These are phyloP conservation scores for Pythium biforme DNA, from an alignment of 352 stramenopile species.

Conservation along the genomic window DNA sequence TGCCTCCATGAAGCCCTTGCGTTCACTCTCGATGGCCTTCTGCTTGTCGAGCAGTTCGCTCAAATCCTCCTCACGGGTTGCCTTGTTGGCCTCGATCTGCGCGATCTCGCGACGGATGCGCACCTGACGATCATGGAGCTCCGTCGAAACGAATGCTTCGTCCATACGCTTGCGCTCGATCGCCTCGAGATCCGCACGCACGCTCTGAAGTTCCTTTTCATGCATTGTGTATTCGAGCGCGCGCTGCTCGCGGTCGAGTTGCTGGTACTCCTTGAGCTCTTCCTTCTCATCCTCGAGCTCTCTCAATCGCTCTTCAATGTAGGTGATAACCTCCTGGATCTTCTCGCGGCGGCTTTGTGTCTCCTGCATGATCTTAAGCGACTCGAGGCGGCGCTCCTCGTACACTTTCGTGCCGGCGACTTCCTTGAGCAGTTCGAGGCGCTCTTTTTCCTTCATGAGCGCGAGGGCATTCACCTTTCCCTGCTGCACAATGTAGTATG, in stretches of 20 bases:
- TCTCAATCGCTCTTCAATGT: conserved; percentile 92
- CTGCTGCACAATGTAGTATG: conserved; percentile 99
- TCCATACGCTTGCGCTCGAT: conserved; percentile 68
- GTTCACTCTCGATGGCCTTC: conserved; percentile 62
- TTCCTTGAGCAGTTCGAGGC: conserved; percentile 98
- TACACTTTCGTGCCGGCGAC: conserved; percentile 99
- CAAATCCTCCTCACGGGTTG: conserved; percentile 51
- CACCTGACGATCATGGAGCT: conserved; percentile 73
- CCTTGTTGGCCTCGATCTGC: conserved; percentile 44
- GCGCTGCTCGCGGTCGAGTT: conserved; percentile 93
- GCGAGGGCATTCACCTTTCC: conserved; percentile 98
- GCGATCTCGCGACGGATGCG: conserved; percentile 51
- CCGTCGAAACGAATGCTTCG: conserved; percentile 45
- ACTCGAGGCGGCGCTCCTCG: conserved; percentile 97
- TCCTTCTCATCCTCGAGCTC: conserved; percentile 99
- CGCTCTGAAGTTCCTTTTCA: conserved; percentile 81
- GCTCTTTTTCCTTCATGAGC: conserved; percentile 97
- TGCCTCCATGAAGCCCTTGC: conserved; percentile 72
- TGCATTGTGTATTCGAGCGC: conserved; percentile 98
- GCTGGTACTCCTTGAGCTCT: conserved; percentile 94
- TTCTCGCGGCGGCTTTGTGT: conserved; percentile 94
- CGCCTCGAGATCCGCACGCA: conserved; percentile 56
- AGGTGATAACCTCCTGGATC: conserved; percentile 94
- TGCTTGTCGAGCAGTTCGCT: conserved; percentile 47
- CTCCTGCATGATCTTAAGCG: conserved; percentile 96